Evolutionary conservation across 169 alveolate genomes (phyloP), one percentile per base, ranked within the genome.

Genomic region (Eimeria acervulina): DNA sequence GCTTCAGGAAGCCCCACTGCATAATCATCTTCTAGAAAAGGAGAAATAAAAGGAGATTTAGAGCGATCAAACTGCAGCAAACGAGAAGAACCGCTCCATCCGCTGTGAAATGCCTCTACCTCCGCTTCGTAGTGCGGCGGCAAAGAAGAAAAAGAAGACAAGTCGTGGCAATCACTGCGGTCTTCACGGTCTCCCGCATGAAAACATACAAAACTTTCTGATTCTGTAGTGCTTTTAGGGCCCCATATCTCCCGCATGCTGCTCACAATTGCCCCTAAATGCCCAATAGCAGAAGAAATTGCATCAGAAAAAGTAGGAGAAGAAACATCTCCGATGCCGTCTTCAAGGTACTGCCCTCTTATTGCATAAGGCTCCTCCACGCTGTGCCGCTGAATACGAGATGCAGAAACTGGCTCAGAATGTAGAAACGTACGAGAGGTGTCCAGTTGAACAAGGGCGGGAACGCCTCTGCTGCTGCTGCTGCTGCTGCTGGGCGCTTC

Each of bases 11-110:
- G 85, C 1, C 95, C 95, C 1, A 13, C 6, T n/a, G 31, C 42
- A 52, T 40, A 88, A 63, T 88, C 51, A 26, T 10, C 1, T n/a
- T 88, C 95, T 38, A 88, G 70, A 33, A 3, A 88, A 13, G 83
- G 95, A 40, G n/a, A 47, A 51, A 72, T 42, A 33, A 88, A 88
- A 63, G 95, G 95, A 21, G 95, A 72, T 3, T n/a, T 21, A n/a
- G 95, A 88, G 13, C 26, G n/a, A 31, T 88, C 72, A 42, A 88
- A 88, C 6, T 47, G 47, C 72, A 88, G 85, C 52, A 63, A 40
- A 63, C 66, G 85, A 19, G 83, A 59, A 12, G 55, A n/a, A 74
- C 84, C 95, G 28, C 15, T 26, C 84, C 85, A 88, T 38, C 95
- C 83, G 70, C 95, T 70, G 44, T 61, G 72, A 42, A 28, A 88